Base-by-base conservation (phyloP, 352 stramenopile species). In the Pythium phragmitis region DNA sequence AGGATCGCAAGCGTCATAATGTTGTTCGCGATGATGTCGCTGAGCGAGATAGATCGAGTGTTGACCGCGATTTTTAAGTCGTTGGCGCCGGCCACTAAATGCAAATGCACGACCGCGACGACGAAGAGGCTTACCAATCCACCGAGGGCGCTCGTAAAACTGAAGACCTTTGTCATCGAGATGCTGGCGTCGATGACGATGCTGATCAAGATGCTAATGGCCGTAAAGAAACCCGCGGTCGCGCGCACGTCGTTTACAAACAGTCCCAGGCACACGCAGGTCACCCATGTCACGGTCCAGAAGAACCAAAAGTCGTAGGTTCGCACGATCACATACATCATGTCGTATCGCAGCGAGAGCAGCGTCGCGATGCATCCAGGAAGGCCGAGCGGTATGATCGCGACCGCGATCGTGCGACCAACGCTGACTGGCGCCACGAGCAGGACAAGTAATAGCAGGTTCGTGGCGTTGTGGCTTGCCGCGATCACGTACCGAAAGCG, bases 281-380 rank as follows among this genome's bases (percentile, higher is more conserved):
- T 56, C 7, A 34, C 11, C 11, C 34, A 47, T 36, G 73, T 79
- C 6, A 65, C 60, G 19, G 53, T 14, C 6, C 61, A 68, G 49
- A 74, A 67, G 59, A 74, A 70, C 68, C 65, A 79, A 17, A 70
- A 68, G 36, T 79, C 72, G 56, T 79, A 72, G 21, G 69, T 72
- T 2, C 46, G 30, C 8, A 64, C 6, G 6, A 76, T 30, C 21
- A 73, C 34, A 2, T 46, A 45, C 4, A 72, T n/a, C 42, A 76
- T 65, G 14, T 74, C 68, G 42, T 62, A 59, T 0, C 69, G 72
- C 5, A 79, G 66, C 21, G 39, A 64, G 23, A 50, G 47, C 16
- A 57, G 53, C 1, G 43, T 39, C 7, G 36, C 43, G 28, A 48
- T 4, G 21, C 28, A 52, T 1, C 62, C 54, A 14, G 62, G 62